Evolutionary conservation across 768 basidiomycete species (phyloP).

Genomic region (Macrolepiota albuminosa): DNA sequence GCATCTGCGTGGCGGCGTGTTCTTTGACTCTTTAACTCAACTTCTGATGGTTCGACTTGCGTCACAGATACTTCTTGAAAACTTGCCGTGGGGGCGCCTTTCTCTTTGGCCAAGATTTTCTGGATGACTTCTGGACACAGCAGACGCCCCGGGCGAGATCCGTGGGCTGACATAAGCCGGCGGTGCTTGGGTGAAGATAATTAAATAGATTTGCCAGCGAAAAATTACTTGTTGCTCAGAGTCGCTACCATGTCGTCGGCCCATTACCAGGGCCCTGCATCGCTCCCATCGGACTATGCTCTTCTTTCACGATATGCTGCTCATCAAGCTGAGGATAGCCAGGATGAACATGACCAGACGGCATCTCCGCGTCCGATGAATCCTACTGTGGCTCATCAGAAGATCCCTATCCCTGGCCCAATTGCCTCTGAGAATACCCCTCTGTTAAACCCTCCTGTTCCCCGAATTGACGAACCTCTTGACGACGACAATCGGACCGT

Average conservation of each 20-base stretch:
- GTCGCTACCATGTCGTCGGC: slow-evolving; percentile 28
- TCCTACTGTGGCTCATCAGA: slow-evolving; percentile 8
- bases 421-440: slow-evolving; percentile 49
- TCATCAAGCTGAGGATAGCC: slow-evolving; percentile 17
- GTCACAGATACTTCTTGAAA: not conserved
- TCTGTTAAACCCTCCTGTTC: slow-evolving; percentile 50
- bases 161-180: slow-evolving; percentile 1
- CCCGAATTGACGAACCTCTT: slow-evolving; percentile 50
- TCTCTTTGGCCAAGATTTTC: not conserved
- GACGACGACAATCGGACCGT: slow-evolving; percentile 24
- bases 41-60: not conserved
- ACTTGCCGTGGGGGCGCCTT: too few relatives aligned
- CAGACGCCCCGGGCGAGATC: not conserved
- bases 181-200: not conserved
- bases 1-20: not conserved
- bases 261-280: slow-evolving; percentile 54
- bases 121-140: not conserved
- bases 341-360: slow-evolving; percentile 1
- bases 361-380: slow-evolving; percentile 9
- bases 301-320: slow-evolving; percentile 50
- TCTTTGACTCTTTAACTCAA: not conserved
- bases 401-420: slow-evolving; percentile 15
- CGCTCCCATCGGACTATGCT: slow-evolving; percentile 65
- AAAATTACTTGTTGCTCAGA: not conserved
- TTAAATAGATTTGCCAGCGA: not conserved